Percentiles rank a stretch among this genome's conserved stretches.
These are phyloP conservation scores for Naganishia antarctica DNA, from an alignment of 768 basidiomycete genomes.

Conservation along the genomic window DNA sequence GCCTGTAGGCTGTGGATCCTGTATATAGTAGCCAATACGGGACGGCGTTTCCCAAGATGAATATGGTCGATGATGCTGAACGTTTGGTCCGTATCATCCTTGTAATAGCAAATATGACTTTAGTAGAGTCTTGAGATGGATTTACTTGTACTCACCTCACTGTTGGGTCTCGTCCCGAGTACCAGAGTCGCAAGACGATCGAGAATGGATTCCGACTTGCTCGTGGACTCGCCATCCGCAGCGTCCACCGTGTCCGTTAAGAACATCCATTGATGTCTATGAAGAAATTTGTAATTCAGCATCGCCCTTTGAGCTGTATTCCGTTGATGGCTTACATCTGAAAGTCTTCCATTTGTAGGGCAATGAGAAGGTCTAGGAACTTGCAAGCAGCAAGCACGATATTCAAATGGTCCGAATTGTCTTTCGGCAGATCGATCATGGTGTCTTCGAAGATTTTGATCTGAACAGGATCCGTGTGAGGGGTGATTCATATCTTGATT, in stretches of 20 bases:
- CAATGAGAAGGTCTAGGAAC: conserved; percentile 84
- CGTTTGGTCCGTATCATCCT: neutral
- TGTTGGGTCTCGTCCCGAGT: conserved; percentile 50
- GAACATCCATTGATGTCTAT: conserved; percentile 92
- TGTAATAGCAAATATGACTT: no score
- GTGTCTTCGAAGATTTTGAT: conserved; percentile 84
- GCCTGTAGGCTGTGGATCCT: conserved; percentile 80
- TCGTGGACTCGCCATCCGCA: conserved; percentile 78
- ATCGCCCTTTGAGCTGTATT: neutral
- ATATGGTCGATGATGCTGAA: neutral
- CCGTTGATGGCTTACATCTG: conserved; percentile 65
- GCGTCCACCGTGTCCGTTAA: conserved; percentile 96
- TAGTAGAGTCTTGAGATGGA: no score
- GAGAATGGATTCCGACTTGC: conserved; percentile 72
- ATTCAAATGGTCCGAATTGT: conserved; percentile 77
- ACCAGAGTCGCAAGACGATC: conserved; percentile 83
- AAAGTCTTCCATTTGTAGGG: conserved; percentile 93
- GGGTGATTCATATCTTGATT: neutral
- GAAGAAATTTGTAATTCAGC: conserved; percentile 25
- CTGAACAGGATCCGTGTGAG: conserved; percentile 51
- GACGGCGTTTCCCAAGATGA: conserved; percentile 58
- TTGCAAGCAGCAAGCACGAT: conserved; percentile 86
- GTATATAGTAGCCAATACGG: conserved; percentile 63
- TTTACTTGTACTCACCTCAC: conserved; percentile 10
- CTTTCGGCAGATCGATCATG: conserved; percentile 64